phyloP scores from a whole-genome alignment of 768 basidiomycete genomes.

The Boletus reticuloceps region DNA sequence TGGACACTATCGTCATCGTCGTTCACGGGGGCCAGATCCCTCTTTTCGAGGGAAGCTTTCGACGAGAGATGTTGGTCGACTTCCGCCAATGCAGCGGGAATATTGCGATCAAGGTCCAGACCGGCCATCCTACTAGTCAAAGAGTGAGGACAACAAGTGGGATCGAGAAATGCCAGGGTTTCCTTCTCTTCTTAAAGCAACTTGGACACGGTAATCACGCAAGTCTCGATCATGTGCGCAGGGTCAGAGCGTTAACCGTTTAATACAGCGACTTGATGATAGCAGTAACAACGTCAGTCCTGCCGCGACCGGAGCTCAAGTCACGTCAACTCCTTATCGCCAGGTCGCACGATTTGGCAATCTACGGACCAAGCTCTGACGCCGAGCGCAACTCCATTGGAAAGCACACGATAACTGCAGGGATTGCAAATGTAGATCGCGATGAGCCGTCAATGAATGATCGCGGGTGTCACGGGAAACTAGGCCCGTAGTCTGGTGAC shows the following conservation, averaged over 20 bases:
- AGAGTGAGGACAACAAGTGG: background rate
- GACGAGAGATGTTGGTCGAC: slow-evolving; percentile 4
- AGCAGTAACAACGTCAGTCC: background rate
- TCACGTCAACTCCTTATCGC: background rate
- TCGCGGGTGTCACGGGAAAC: background rate
- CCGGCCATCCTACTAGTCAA: slow-evolving; percentile 6
- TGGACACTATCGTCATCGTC: slow-evolving; percentile 34
- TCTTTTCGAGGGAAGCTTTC: slow-evolving; percentile 19
- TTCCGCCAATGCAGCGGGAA: slow-evolving; percentile 14
- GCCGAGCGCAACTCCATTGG: background rate
- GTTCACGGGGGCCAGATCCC: slow-evolving; percentile 6
- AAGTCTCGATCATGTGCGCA: background rate
- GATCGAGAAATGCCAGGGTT: background rate
- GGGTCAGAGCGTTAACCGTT: background rate
- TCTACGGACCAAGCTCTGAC: too few relatives aligned
- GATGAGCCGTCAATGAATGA: background rate
- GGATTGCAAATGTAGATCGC: background rate
- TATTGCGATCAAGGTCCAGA: slow-evolving; percentile 5
- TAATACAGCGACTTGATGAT: background rate
- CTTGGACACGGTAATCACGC: background rate
- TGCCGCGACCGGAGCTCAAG: background rate
- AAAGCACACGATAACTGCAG: background rate
- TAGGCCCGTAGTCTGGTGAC: background rate
- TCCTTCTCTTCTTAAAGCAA: slow-evolving; percentile 6
- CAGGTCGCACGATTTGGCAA: background rate